Conservation (phyloP, 2,329 filamentous ascomycete species). For the Ophiostoma quercus region DNA sequence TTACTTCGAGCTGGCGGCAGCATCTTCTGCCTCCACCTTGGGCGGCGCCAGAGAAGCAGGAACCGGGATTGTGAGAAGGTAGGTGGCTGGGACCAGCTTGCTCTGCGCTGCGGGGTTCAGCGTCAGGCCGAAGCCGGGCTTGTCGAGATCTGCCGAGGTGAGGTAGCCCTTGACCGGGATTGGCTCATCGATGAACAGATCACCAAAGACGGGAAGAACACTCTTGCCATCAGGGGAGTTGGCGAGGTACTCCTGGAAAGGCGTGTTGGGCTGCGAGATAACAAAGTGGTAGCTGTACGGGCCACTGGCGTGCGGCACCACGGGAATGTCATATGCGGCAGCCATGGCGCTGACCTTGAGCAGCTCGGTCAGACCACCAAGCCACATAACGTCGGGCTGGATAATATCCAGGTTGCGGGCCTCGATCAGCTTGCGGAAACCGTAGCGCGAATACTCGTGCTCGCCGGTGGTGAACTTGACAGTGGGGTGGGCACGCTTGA, state of each 20-base stretch:
- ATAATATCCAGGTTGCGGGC: slow-evolving; percentile 89
- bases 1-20: not conserved
- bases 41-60: slow-evolving; percentile 27
- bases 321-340: slow-evolving; percentile 86
- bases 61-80: slow-evolving; percentile 65
- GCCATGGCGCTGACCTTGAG: slow-evolving; percentile 86
- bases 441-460: slow-evolving; percentile 91
- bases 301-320: slow-evolving; percentile 90
- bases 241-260: slow-evolving; percentile 93
- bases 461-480: slow-evolving; percentile 94
- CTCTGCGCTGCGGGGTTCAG: slow-evolving; percentile 67
- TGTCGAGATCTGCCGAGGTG: slow-evolving; percentile 73
- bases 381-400: slow-evolving; percentile 97
- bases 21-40: not conserved
- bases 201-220: slow-evolving; percentile 85
- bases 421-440: slow-evolving; percentile 91
- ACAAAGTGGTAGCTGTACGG: slow-evolving; percentile 97
- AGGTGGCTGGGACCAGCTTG: slow-evolving; percentile 69
- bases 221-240: slow-evolving; percentile 88
- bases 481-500: slow-evolving; percentile 85
- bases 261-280: slow-evolving; percentile 84
- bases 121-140: slow-evolving; percentile 84
- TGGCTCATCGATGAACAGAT: slow-evolving; percentile 84
- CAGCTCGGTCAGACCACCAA: slow-evolving; percentile 86
- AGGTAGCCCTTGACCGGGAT: slow-evolving; percentile 80